Percentiles rank a stretch among this genome's conserved stretches.
Evolutionary conservation across 2,329 filamentous ascomycete genomes (phyloP).

Genomic region (Aspergillus candidus): DNA sequence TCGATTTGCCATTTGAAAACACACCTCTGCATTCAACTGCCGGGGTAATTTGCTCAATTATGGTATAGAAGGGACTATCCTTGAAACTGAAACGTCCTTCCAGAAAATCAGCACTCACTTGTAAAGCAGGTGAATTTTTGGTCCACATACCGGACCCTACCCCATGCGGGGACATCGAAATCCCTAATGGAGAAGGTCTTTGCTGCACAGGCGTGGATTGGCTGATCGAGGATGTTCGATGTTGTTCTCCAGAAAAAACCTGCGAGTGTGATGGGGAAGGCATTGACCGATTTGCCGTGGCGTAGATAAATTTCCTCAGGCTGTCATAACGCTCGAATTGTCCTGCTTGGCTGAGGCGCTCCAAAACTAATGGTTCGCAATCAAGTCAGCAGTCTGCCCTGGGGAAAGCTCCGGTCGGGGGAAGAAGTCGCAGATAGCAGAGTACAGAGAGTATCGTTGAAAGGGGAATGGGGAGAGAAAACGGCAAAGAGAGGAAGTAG

Average conservation of each 20-base stretch:
- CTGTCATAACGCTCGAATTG: slow-evolving; percentile 26
- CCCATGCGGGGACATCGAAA: slow-evolving; percentile 27
- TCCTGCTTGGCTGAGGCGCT: slow-evolving; percentile 19
- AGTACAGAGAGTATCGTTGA: no score
- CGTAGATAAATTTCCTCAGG: slow-evolving; percentile 28
- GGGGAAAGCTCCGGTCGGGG: no score
- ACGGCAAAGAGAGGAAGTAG: neutral
- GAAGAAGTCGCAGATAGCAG: no score
- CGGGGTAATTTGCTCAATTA: slow-evolving; percentile 59
- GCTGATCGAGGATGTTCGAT: slow-evolving; percentile 19
- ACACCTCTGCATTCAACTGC: slow-evolving; percentile 67
- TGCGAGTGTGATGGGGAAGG: slow-evolving; percentile 24
- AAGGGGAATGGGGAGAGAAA: neutral
- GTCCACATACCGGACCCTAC: slow-evolving; percentile 23
- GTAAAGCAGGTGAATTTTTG: neutral
- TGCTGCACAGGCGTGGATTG: slow-evolving; percentile 22
- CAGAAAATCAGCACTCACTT: slow-evolving; percentile 27
- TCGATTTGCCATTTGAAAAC: slow-evolving; percentile 21
- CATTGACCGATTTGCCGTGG: slow-evolving; percentile 20
- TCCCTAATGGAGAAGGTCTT: slow-evolving; percentile 21
- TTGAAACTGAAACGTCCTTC: slow-evolving; percentile 55
- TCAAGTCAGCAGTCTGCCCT: neutral
- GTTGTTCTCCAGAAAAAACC: slow-evolving; percentile 18
- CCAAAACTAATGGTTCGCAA: slow-evolving; percentile 19
- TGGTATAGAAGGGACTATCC: slow-evolving; percentile 76